Evolutionary conservation across 108 stramenopile genomes (phyloP), one percentile per base, ranked within the genome.

Genomic region (Cylindrotheca fusiformis): DNA sequence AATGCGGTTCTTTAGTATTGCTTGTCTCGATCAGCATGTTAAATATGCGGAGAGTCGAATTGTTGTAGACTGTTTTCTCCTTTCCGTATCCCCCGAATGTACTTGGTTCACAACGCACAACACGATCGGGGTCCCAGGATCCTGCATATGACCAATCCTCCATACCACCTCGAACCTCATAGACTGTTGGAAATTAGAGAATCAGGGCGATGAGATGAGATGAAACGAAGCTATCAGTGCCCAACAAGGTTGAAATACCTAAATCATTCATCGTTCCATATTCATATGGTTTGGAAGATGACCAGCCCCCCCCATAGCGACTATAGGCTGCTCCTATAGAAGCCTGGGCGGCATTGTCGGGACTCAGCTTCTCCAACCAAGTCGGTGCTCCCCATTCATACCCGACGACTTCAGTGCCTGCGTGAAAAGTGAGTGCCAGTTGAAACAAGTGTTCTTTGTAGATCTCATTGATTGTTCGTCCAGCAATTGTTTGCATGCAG

Each of bases 121-220:
- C 91, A 20, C 76, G 66, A 2, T 82, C 80, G 0, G 79, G 69
- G 75, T 93, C 95, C 95, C 95, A 99, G 12, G 89, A 92, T 5
- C 92, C 95, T 0, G 90, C 93, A 77, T 95, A 96, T 5, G 83
- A 88, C 96, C 96, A 88, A 75, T 97, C 96, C 68, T 98, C 96
- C 95, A 98, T 96, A n/a, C 96, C 96, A 28, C 97, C 98, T 23
- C 85, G 51, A 24, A 99, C 98, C 21, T 93, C 91, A 60, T 99
- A 99, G 6, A 99, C 96, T 41, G 36, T 41, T 41, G 36, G 36
- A n/a, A n/a, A n/a, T n/a, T n/a, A n/a, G 36, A 41, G 14, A 6
- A 41, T 6, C 14, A 14, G 36, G 10, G 36, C 6, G 36, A 41
- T 10, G 6, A 6, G 14, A 41, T 41, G 10, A 41, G 36, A n/a